phyloP scores from a whole-genome alignment of 1,284 basidiomycete species.

The Caloboletus firmus region DNA sequence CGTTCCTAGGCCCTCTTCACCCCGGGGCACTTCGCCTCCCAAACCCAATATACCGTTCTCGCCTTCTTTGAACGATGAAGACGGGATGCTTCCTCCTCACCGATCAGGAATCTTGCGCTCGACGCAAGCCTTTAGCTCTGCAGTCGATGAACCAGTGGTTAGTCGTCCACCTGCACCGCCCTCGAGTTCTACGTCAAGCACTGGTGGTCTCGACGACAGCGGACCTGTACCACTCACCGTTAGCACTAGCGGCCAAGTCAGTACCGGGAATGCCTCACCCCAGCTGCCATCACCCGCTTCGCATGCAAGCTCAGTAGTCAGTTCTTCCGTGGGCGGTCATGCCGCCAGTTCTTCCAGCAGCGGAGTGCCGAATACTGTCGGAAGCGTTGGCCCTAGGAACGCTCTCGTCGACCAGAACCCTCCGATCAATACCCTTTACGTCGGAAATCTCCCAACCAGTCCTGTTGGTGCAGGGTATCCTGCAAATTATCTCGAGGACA shows the following conservation, averaged over 20 bases:
- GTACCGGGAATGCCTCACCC: conserved; percentile 37
- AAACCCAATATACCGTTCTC: conserved; percentile 25
- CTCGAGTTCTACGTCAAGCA: conserved; percentile 34
- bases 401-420: conserved; percentile 84
- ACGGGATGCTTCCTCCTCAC: conserved; percentile 40
- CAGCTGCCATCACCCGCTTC: conserved; percentile 60
- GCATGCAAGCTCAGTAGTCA: conserved; percentile 30
- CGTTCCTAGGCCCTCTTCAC: conserved; percentile 30
- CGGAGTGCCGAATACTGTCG: conserved; percentile 19
- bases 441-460: conserved; percentile 88
- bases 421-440: conserved; percentile 93
- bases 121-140: conserved; percentile 28
- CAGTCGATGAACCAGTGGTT: conserved; percentile 26
- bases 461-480: conserved; percentile 56
- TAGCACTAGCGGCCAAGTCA: conserved; percentile 44
- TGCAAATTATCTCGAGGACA: conserved; percentile 81
- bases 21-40: conserved; percentile 29
- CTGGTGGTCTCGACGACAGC: conserved; percentile 26
- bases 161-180: conserved; percentile 23
- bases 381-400: conserved; percentile 45
- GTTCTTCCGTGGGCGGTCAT: conserved; percentile 31
- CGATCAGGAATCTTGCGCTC: conserved; percentile 37
- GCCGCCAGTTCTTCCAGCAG: conserved; percentile 37
- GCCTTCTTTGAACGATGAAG: conserved; percentile 28
- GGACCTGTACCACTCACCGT: conserved; percentile 44